phyloP scores from a whole-genome alignment of 148 eudicot species.

The Arbutus unedo region DNA sequence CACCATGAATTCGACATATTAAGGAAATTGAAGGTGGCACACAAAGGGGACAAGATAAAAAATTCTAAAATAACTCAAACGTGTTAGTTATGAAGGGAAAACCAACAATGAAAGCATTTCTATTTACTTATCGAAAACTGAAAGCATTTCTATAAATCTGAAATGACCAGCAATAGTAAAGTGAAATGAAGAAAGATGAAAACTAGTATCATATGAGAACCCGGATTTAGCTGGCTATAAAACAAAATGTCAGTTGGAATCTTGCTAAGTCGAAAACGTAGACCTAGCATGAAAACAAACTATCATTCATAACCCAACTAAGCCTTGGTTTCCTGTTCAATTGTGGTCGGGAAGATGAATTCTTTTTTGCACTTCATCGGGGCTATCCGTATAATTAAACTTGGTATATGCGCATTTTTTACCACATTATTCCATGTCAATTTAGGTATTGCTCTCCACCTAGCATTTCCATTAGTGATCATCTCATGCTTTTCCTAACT shows the following conservation, averaged over 20 bases:
- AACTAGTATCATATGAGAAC: background rate
- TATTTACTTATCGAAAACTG: no score
- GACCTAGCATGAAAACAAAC: background rate
- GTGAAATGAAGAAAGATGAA: background rate
- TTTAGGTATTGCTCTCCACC: background rate
- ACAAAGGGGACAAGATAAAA: background rate
- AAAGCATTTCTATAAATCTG: background rate
- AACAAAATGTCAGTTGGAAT: background rate
- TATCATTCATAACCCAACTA: background rate
- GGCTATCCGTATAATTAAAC: background rate
- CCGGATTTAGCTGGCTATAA: background rate
- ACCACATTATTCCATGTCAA: background rate
- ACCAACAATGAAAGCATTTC: no score
- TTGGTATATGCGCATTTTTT: background rate
- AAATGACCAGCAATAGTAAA: background rate
- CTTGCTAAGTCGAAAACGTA: background rate
- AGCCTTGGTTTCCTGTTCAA: constrained; percentile 1
- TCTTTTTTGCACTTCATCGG: background rate
- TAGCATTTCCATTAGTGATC: background rate
- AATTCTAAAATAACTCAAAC: background rate
- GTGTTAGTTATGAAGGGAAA: background rate
- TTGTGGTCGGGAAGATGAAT: background rate
- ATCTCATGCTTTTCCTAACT: background rate
- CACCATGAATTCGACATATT: no score
- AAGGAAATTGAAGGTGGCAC: no score